Base-by-base conservation (phyloP, 345 rosid species). In the Brassica nigra region DNA sequence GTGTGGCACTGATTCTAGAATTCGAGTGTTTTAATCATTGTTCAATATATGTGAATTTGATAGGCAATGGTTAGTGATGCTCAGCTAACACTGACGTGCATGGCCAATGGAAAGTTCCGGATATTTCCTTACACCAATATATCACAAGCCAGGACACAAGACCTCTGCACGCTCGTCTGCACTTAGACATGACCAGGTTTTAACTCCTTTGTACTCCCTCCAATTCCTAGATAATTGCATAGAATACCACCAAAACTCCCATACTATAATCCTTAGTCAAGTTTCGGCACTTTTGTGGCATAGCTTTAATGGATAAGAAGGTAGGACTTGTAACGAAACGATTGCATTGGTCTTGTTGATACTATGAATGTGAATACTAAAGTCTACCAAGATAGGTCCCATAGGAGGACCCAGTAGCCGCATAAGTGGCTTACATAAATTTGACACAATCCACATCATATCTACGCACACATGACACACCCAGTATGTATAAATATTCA, bases 141-240 rank as follows among this genome's bases (percentile, higher is more conserved):
- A 33, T 85, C 97, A 8, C 82, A 67, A 54, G 86, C 85, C 61
- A 88, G 98, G 79, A 84, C 83, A 62, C 77, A 59, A 76, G 97
- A 94, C 79, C 84, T 94, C 74, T 94, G 98, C 85, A 86, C 90
- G 63, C 82, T 92, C 82, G 81, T 92, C 70, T 91, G 97, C 89
- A 85, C 89, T 27, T 84, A 73, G 62, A 49, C 64, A 37, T 49
- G 67, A 52, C 37, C 65, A 74, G 69, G 75, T 11, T 73, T 42
- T 28, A 66, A 55, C 31, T 70, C 70, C 70, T 31, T 54, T 11
- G 12, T 54, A 77, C 49, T 28, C 59, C 44, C 44, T 63, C 66
- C 34, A 47, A 37, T 57, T 1, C 52, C 37, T 71, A 6, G 44
- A 71, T 55, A 78, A n/a, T 11, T 65, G 81, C 73, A 66, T 44